Percentiles rank a stretch among this genome's conserved stretches.
Conservation (phyloP, 164 flowering plant species). For the Sextonia rubra region DNA sequence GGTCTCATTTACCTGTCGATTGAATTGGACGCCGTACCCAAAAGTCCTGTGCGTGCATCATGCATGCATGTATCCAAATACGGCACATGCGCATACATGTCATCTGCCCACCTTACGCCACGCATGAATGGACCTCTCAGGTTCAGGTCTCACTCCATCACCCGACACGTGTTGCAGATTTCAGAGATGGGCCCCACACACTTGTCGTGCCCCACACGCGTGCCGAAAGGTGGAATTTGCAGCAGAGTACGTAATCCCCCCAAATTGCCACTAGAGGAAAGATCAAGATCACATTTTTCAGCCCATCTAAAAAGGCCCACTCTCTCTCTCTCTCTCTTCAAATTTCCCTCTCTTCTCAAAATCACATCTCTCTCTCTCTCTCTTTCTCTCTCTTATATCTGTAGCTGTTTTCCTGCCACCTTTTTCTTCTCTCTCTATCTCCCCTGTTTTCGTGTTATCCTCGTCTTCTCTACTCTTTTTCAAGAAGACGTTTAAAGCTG, state of each 20-base stretch:
- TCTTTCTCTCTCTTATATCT: not conserved
- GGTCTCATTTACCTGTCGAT: no score
- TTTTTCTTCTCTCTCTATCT: not conserved
- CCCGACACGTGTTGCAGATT: not conserved
- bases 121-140: no score
- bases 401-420: not conserved
- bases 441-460: conserved; percentile 41
- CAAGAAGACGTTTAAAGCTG: conserved; percentile 50
- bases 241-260: not conserved
- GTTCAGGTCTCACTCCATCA: conserved; percentile 1
- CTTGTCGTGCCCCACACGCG: conserved; percentile 1
- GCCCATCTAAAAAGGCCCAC: not conserved
- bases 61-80: no score
- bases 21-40: no score
- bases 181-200: not conserved
- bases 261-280: not conserved
- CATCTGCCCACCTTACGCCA: no score
- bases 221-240: conserved; percentile 3
- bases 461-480: conserved; percentile 26
- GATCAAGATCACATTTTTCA: no score
- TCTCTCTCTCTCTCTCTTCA: not conserved
- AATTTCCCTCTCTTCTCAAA: not conserved
- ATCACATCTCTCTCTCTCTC: not conserved
- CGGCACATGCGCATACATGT: no score
- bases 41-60: no score